A percentile compares a stretch with the other conserved stretches of the same genome.
Evolutionary conservation across 768 basidiomycete species (phyloP).

Genomic region (Leccinum broughii): DNA sequence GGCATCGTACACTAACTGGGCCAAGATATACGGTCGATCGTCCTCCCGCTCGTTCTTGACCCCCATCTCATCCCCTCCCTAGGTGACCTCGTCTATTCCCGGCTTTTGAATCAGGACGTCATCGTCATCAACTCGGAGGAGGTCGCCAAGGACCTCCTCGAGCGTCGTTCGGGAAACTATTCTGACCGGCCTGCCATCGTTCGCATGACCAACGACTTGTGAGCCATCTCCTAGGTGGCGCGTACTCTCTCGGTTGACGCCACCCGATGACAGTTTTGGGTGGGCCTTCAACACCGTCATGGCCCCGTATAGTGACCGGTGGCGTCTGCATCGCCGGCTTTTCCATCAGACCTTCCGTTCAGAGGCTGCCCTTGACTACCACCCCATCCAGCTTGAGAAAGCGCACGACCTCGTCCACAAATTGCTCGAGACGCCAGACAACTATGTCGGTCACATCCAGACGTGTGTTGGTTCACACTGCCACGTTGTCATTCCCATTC

Average conservation of each 20-base stretch:
- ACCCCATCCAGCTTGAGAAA: constrained; percentile 26
- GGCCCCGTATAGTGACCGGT: constrained; percentile 29
- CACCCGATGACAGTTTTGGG: constrained; percentile 21
- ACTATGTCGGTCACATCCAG: constrained; percentile 22
- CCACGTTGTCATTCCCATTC: not conserved
- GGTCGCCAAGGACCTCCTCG: constrained; percentile 43
- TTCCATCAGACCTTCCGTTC: constrained; percentile 31
- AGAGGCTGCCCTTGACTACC: constrained; percentile 21
- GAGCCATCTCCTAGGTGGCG: not conserved
- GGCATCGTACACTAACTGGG: constrained; percentile 35
- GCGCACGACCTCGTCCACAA: constrained; percentile 27
- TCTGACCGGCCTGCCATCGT: constrained; percentile 41
- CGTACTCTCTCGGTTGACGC: not conserved
- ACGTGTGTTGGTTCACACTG: constrained; percentile 19
- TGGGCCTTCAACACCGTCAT: constrained; percentile 32
- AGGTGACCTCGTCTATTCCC: constrained; percentile 41
- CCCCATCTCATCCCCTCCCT: not conserved
- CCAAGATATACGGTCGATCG: constrained; percentile 28
- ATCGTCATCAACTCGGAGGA: constrained; percentile 43
- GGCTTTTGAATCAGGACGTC: constrained; percentile 37
- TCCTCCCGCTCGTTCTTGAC: constrained; percentile 6
- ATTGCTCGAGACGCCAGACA: constrained; percentile 22
- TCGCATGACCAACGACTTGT: constrained; percentile 33
- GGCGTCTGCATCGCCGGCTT: constrained; percentile 31
- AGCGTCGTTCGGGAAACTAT: constrained; percentile 45